Evolutionary conservation across 2,329 filamentous ascomycete species (phyloP).

Genomic region (Drechslerella coelobrocha): DNA sequence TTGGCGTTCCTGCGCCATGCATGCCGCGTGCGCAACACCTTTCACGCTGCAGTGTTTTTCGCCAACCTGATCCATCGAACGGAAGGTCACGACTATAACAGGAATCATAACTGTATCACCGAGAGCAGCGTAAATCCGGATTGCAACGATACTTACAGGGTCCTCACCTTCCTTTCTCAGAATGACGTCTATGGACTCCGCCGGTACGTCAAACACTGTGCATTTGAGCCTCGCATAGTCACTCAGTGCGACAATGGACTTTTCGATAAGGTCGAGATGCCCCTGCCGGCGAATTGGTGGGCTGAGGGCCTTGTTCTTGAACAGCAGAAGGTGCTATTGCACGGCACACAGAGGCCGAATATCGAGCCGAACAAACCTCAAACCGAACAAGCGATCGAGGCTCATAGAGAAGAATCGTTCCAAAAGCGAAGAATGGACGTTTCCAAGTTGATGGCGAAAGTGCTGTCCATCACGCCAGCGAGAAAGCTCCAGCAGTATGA

Average conservation of each 20-base stretch:
- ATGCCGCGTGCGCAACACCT: conserved; percentile 17
- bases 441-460: conserved; percentile 16
- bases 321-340: neutral
- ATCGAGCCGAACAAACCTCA: neutral
- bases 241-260: conserved; percentile 13
- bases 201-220: conserved; percentile 26
- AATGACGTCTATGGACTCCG: conserved; percentile 24
- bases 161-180: conserved; percentile 37
- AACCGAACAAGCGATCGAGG: neutral
- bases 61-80: conserved; percentile 25
- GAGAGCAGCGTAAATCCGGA: conserved; percentile 3
- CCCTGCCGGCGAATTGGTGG: conserved; percentile 41
- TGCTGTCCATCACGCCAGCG: conserved; percentile 26
- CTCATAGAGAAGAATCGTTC: conserved; percentile 15
- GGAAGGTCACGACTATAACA: conserved; percentile 21
- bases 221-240: conserved; percentile 23
- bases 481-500: conserved; percentile 33
- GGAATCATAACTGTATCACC: conserved; percentile 31
- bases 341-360: neutral
- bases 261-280: conserved; percentile 42
- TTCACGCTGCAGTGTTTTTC: conserved; percentile 15
- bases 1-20: conserved; percentile 23
- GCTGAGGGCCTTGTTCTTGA: neutral
- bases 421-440: conserved; percentile 31
- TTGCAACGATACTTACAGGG: conserved; percentile 32